Conservation (phyloP, 2,329 filamentous ascomycete genomes). For the Cytospora chrysosperma region DNA sequence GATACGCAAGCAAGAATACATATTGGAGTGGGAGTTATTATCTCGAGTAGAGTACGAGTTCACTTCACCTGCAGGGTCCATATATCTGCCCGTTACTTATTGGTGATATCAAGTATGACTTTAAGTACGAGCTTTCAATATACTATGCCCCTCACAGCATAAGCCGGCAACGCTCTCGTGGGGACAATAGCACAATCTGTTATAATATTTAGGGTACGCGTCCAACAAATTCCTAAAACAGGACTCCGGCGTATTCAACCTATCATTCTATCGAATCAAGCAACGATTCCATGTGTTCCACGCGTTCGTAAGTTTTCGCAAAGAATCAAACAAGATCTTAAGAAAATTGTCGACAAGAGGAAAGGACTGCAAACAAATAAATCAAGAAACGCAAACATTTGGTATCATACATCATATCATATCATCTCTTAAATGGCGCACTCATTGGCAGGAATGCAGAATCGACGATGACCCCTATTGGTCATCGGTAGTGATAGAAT, state of each 20-base stretch:
- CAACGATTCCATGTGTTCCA: not conserved
- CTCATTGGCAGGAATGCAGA: not conserved
- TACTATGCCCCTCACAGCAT: too few relatives aligned
- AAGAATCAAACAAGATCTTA: not conserved
- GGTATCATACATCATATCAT: constrained; percentile 17
- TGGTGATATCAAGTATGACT: too few relatives aligned
- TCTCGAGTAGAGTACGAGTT: too few relatives aligned
- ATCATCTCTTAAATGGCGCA: not conserved
- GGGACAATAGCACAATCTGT: too few relatives aligned
- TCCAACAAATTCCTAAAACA: too few relatives aligned
- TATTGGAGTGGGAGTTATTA: too few relatives aligned
- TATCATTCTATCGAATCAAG: not conserved
- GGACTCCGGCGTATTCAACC: too few relatives aligned
- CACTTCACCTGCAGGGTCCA: too few relatives aligned
- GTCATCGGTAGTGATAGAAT: not conserved
- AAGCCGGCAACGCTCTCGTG: not conserved
- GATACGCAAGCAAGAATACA: too few relatives aligned
- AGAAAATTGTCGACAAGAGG: not conserved
- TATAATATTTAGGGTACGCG: not conserved
- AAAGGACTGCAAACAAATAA: not conserved
- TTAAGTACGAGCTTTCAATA: too few relatives aligned
- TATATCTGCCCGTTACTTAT: too few relatives aligned
- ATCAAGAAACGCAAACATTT: not conserved
- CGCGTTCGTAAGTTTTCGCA: not conserved
- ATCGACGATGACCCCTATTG: not conserved